Percentiles rank a stretch among this genome's conserved stretches.
Conservation (phyloP, 1,284 basidiomycete species). For the Stygiomarasmius scandens region DNA sequence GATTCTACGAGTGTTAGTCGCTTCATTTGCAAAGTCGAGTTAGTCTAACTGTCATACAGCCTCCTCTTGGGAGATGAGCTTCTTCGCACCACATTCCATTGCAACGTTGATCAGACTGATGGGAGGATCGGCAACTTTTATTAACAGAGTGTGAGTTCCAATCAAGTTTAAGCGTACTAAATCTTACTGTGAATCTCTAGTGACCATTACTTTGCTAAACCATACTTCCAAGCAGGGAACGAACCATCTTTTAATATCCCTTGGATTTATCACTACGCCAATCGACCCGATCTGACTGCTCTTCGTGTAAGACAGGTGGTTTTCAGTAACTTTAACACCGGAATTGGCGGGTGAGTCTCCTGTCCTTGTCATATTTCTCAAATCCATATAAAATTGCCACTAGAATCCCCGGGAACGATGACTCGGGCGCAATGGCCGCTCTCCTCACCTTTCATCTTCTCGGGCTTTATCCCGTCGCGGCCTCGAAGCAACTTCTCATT, state of each 20-base stretch:
- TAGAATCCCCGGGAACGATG: constrained; percentile 57
- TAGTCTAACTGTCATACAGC: constrained; percentile 29
- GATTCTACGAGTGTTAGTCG: constrained; percentile 52
- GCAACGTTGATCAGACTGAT: constrained; percentile 48
- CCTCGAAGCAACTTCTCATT: constrained; percentile 48
- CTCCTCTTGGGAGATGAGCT: constrained; percentile 56
- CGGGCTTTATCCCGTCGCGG: constrained; percentile 55
- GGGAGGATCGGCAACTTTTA: constrained; percentile 49
- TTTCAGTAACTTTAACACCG: constrained; percentile 48
- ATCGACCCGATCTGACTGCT: constrained; percentile 49
- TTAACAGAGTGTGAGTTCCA: constrained; percentile 40
- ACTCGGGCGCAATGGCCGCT: constrained; percentile 56
- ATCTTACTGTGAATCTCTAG: constrained; percentile 24
- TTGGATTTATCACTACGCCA: constrained; percentile 50
- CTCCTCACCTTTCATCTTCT: constrained; percentile 55
- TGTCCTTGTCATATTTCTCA: background rate
- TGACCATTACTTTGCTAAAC: constrained; percentile 46
- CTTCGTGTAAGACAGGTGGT: constrained; percentile 50
- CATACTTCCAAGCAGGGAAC: constrained; percentile 51
- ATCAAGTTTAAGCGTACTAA: background rate
- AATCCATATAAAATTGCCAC: background rate
- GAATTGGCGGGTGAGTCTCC: constrained; percentile 39
- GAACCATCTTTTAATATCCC: constrained; percentile 52
- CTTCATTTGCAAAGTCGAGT: background rate
- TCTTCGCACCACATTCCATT: constrained; percentile 57